Conservation (phyloP, 2,329 filamentous ascomycete genomes). For the Scedosporium dehoogii region DNA sequence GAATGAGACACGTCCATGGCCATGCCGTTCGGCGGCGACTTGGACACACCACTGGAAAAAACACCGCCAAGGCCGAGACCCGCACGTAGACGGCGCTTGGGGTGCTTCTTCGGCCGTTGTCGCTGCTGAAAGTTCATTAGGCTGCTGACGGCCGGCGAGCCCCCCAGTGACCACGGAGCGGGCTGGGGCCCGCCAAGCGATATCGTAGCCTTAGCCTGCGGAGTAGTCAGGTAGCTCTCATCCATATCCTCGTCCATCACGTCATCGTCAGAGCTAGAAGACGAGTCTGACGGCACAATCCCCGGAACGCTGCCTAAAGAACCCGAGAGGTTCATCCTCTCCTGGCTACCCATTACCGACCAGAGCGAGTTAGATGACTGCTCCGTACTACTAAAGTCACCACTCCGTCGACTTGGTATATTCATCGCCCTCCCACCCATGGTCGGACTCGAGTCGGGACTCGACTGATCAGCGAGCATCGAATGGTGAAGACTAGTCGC, state of each 20-base stretch:
- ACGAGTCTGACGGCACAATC: slow-evolving; percentile 64
- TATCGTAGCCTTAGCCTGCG: slow-evolving; percentile 36
- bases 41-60: slow-evolving; percentile 37
- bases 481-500: slow-evolving; percentile 94
- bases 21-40: slow-evolving; percentile 58
- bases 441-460: slow-evolving; percentile 82
- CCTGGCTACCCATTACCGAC: slow-evolving; percentile 59
- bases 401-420: slow-evolving; percentile 43
- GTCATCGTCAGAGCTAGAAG: slow-evolving; percentile 61
- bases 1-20: slow-evolving; percentile 31
- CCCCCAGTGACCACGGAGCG: slow-evolving; percentile 53
- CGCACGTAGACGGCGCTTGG: slow-evolving; percentile 44
- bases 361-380: slow-evolving; percentile 65
- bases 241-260: slow-evolving; percentile 66
- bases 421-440: slow-evolving; percentile 59
- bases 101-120: slow-evolving; percentile 60
- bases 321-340: slow-evolving; percentile 65
- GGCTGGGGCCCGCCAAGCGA: slow-evolving; percentile 19
- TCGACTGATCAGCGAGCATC: slow-evolving; percentile 78
- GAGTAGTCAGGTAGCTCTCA: slow-evolving; percentile 74
- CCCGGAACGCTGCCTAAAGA: slow-evolving; percentile 64
- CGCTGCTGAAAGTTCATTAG: slow-evolving; percentile 77
- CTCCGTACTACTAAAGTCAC: slow-evolving; percentile 38
- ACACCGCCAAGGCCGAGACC: slow-evolving; percentile 37
- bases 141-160: slow-evolving; percentile 30